Base-by-base conservation (phyloP, 306 rosid species). In the Trifolium subterraneum region DNA sequence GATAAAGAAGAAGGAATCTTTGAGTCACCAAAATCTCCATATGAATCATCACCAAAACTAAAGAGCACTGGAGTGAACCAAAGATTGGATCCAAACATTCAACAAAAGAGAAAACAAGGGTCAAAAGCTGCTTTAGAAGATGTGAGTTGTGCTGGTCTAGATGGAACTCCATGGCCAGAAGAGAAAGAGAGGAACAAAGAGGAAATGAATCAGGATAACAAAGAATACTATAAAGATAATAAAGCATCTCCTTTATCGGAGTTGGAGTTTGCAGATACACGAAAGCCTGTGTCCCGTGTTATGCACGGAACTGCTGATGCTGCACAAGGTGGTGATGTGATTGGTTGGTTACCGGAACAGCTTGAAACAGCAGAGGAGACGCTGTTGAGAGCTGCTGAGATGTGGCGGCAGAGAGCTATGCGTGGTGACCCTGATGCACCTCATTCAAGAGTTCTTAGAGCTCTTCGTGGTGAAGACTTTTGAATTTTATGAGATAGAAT, bases 201-300 rank as follows among this genome's bases (percentile, higher is more conserved):
- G 8, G 81, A 81, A 23, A 14, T 82, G 36, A 51, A 25, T 1
- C 81, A 78, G 38, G 89, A 88, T 51, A 65, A 84, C 0, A 76
- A 20, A 33, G 89, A 85, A 0, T 91, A 88, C 73, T 85, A 64
- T 71, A 44, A 78, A 41, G 81, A 87, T 50, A 96, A 79, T 78
- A 91, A 91, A 51, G 96, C 93, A 6, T 93, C 97, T 0, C 96
- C 97, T 0, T 82, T 93, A 83, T 87, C 96, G 8, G 92, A 89
- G 81, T 51, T 93, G 15, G 73, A 90, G 81, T 5, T 89, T 27
- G 89, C 36, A 0, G 97, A 91, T 64, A 79, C 96, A 0, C 71
- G 97, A 58, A 93, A 91, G 75, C 93, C 97, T 0, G 81, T 78
- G 7, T 51, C 75, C 0, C 83, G 80, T 16, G 90, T 74, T 10